Percentiles rank a stretch among this genome's conserved stretches.
Evolutionary conservation across 768 basidiomycete species (phyloP).

Genomic region (Polyporus arcularius): DNA sequence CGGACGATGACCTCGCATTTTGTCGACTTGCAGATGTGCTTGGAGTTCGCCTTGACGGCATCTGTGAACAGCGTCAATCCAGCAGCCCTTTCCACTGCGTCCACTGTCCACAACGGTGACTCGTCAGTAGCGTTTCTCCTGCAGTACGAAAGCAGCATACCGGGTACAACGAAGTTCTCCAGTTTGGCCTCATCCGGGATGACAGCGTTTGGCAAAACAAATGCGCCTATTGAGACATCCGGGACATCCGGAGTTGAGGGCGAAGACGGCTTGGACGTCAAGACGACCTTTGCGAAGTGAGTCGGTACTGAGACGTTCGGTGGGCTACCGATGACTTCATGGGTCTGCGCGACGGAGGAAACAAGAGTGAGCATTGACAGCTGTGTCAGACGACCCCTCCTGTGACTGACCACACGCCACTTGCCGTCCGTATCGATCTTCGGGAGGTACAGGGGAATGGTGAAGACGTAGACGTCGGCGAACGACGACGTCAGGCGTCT

Average conservation of each 20-base stretch:
- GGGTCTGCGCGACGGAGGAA: constrained; percentile 49
- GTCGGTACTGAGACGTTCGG: constrained; percentile 94
- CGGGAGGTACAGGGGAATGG: constrained; percentile 95
- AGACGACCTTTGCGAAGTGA: constrained; percentile 95
- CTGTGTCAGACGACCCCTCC: not conserved
- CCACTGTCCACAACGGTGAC: constrained; percentile 53
- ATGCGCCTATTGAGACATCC: constrained; percentile 89
- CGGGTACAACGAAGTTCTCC: constrained; percentile 78
- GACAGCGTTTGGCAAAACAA: constrained; percentile 92
- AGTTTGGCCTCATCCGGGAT: constrained; percentile 86
- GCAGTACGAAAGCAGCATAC: constrained; percentile 42
- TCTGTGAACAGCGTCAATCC: constrained; percentile 89
- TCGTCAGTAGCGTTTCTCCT: constrained; percentile 1
- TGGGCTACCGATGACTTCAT: constrained; percentile 94
- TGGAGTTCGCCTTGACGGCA: constrained; percentile 68
- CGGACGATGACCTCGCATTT: constrained; percentile 89
- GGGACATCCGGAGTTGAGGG: constrained; percentile 67
- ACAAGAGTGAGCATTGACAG: not conserved
- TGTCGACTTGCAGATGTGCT: constrained; percentile 85
- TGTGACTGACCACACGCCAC: constrained; percentile 80
- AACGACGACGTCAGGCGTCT: constrained; percentile 84
- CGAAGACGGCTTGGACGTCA: constrained; percentile 74
- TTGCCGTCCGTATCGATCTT: constrained; percentile 85
- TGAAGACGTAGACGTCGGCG: constrained; percentile 96
- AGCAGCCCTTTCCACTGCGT: constrained; percentile 87